A percentile compares a stretch with the other conserved stretches of the same genome.
These are phyloP conservation scores for Suillus clintonianus DNA, from an alignment of 768 basidiomycete genomes.

Conservation along the genomic window DNA sequence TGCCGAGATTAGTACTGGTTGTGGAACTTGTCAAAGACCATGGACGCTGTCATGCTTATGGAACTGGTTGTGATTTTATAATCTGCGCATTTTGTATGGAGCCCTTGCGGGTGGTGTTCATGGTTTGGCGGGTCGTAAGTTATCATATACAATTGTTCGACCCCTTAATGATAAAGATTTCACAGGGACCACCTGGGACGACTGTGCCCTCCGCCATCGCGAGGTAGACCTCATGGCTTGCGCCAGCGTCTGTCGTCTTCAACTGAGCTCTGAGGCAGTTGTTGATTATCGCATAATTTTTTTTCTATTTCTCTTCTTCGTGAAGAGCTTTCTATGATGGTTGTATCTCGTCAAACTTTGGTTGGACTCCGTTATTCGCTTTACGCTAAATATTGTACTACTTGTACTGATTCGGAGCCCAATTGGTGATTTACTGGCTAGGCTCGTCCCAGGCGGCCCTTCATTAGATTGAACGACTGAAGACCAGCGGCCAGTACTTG, in stretches of 20 bases:
- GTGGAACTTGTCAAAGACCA: not conserved
- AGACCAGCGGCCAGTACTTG: no score
- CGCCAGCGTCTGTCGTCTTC: not conserved
- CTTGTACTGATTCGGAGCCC: not conserved
- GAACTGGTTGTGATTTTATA: not conserved
- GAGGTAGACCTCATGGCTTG: not conserved
- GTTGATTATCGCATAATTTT: constrained; percentile 34
- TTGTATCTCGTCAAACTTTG: not conserved
- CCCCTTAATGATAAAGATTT: not conserved
- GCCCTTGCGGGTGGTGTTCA: not conserved
- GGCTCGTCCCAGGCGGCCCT: not conserved
- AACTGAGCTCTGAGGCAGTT: not conserved
- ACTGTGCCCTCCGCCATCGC: not conserved
- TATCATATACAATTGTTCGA: no score
- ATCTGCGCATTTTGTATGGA: not conserved
- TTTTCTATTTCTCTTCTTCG: constrained; percentile 35
- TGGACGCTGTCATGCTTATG: not conserved
- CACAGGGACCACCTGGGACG: not conserved
- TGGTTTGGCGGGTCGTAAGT: not conserved
- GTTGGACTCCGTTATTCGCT: not conserved
- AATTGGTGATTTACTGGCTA: not conserved
- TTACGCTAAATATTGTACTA: not conserved
- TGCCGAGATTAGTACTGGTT: not conserved
- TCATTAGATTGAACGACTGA: not conserved
- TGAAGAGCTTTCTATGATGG: constrained; percentile 20